phyloP scores from a whole-genome alignment of 2,329 filamentous ascomycete species.

The Xenoacremonium recifei region DNA sequence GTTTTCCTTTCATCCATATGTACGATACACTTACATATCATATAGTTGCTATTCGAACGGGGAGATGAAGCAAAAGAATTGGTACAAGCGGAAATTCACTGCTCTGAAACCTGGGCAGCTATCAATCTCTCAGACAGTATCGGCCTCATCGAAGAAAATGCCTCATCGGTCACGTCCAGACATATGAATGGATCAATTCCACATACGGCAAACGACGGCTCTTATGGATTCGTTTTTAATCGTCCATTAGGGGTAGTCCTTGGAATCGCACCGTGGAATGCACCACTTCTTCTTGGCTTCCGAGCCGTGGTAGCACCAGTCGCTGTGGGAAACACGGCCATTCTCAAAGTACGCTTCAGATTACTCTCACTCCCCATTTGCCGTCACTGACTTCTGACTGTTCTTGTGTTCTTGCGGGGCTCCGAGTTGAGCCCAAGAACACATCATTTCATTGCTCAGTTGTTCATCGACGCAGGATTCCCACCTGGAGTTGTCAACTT shows the following conservation, averaged over 20 bases:
- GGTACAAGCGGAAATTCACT: conserved; percentile 5
- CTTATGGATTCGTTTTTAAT: conserved; percentile 9
- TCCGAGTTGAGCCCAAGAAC: conserved; percentile 28
- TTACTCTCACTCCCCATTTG: neutral
- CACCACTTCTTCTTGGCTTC: conserved; percentile 20
- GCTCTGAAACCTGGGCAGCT: conserved; percentile 1
- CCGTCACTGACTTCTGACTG: neutral
- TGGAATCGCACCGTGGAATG: conserved; percentile 29
- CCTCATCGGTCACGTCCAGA: neutral
- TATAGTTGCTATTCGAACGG: no score
- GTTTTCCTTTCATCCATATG: neutral
- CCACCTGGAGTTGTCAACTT: conserved; percentile 38
- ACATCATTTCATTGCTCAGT: conserved; percentile 28
- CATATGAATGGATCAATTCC: no score
- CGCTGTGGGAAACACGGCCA: conserved; percentile 22
- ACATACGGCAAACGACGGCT: neutral
- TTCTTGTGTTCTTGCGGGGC: conserved; percentile 18
- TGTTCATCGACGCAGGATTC: conserved; percentile 37
- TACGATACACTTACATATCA: no score
- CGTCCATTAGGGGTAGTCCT: conserved; percentile 24
- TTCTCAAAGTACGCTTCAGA: conserved; percentile 20
- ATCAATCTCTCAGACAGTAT: conserved; percentile 1
- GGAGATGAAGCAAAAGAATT: no score
- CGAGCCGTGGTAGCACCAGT: conserved; percentile 19
- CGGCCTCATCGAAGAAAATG: neutral